A percentile compares a stretch with the other conserved stretches of the same genome.
phyloP scores from a whole-genome alignment of 2,329 filamentous ascomycete genomes.

The Rhynchosporium secalis region DNA sequence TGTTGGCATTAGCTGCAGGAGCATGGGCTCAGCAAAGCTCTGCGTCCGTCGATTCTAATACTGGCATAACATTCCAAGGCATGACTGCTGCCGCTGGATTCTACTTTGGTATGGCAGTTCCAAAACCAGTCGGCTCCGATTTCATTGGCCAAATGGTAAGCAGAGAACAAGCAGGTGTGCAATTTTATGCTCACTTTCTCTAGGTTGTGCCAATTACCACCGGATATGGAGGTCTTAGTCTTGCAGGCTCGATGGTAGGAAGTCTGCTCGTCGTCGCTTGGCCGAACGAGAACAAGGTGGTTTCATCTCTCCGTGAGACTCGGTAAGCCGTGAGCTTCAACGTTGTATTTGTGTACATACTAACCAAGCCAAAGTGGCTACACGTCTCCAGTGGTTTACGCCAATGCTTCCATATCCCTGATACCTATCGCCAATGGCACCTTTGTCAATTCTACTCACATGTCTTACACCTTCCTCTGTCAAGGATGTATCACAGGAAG shows the following conservation, averaged over 20 bases:
- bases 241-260: conserved; percentile 48
- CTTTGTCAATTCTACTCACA: conserved; percentile 53
- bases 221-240: conserved; percentile 52
- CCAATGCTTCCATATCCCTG: conserved; percentile 34
- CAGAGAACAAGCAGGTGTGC: conserved; percentile 21
- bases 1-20: conserved; percentile 19
- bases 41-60: conserved; percentile 45
- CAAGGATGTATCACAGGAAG: conserved; percentile 43
- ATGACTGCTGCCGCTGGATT: conserved; percentile 44
- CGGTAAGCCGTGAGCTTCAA: conserved; percentile 36
- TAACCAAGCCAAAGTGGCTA: conserved; percentile 43
- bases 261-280: conserved; percentile 52
- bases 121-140: conserved; percentile 50
- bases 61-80: conserved; percentile 48
- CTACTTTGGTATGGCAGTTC: conserved; percentile 52
- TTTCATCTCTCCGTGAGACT: conserved; percentile 44
- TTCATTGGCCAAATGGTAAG: conserved; percentile 57
- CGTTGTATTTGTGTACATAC: background rate
- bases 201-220: conserved; percentile 22
- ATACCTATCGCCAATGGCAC: conserved; percentile 51
- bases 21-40: conserved; percentile 29
- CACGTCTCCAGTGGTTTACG: conserved; percentile 48
- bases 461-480: conserved; percentile 56
- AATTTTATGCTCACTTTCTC: background rate
- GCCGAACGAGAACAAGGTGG: conserved; percentile 48